Evolutionary conservation across 345 rosid genomes (phyloP), one percentile per base, ranked within the genome.

Genomic region (Psidium friedrichsthalianum): DNA sequence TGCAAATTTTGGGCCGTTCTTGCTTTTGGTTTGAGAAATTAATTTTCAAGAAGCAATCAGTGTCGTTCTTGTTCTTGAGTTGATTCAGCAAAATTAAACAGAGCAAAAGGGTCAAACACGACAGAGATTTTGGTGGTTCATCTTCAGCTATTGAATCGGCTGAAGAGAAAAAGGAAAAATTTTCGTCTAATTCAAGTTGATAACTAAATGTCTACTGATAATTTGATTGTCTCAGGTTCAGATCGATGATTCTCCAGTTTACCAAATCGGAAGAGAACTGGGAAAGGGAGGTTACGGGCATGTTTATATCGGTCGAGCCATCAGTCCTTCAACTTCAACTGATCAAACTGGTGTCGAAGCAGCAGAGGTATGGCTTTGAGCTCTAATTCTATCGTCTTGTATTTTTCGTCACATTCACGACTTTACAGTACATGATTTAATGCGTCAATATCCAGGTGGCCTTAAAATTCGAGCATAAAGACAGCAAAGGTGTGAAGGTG

Each of bases 401-500:
- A n/a, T n/a, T n/a, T n/a, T n/a, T n/a, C n/a, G n/a, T n/a, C n/a
- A n/a, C n/a, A n/a, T n/a, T n/a, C n/a, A n/a, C n/a, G n/a, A n/a
- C 51, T 52, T 18, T 85, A 22, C 21, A 2, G 29, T 5, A 81
- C 53, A 49, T 13, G 53, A 47, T 47, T 3, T 56, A 5, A 27
- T 52, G 49, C 3, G 22, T 16, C 49, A 49, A 82, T 32, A 20
- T 85, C 51, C 61, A 95, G 98, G 99, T 96, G 57, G 99, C 98
- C 6, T 89, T 96, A 88, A 96, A 96, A 87, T 94, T 96, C 61
- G 98, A 96, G 91, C 98, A 95, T 85, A 91, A 91, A 87, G 95
- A 89, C 88, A 96, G 96, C 93, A 95, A 93, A 91, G 98, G 98
- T 96, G 99, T 89, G 94, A 87, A 88, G 90, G 91, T 90, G 94